Percentiles rank a stretch among this genome's conserved stretches.
Evolutionary conservation across 768 basidiomycete species (phyloP).

Genomic region (Lactifluus hygrophoroides): DNA sequence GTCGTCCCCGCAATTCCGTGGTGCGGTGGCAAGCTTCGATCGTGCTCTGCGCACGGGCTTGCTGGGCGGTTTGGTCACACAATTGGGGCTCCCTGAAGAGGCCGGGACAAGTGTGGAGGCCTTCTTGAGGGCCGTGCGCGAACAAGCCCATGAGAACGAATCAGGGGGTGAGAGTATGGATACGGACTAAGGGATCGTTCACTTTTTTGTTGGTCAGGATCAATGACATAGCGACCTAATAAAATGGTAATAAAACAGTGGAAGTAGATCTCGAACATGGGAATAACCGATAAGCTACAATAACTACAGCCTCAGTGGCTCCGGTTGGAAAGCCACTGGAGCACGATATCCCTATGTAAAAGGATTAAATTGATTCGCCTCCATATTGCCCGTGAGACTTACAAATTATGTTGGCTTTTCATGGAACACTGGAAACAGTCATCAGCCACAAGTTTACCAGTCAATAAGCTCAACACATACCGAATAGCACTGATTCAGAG

Average conservation of each 20-base stretch:
- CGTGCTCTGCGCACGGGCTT: conserved; percentile 78
- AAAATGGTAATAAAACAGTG: not conserved
- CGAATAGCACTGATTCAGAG: conserved; percentile 58
- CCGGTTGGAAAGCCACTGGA: conserved; percentile 77
- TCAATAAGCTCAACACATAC: conserved; percentile 30
- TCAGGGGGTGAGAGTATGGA: conserved; percentile 60
- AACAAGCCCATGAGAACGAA: conserved; percentile 53
- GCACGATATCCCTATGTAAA: conserved; percentile 60
- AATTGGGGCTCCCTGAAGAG: conserved; percentile 76
- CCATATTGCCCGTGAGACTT: conserved; percentile 23
- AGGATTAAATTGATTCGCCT: conserved; percentile 6
- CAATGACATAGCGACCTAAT: not conserved
- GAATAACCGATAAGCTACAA: not conserved
- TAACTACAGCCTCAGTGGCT: conserved; percentile 44
- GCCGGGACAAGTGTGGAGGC: conserved; percentile 71
- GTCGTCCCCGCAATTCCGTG: conserved; percentile 75
- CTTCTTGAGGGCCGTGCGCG: conserved; percentile 73
- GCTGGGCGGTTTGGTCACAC: conserved; percentile 63
- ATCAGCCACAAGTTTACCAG: not conserved
- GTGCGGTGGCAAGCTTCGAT: conserved; percentile 72
- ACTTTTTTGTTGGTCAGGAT: not conserved
- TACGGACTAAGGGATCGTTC: conserved; percentile 44
- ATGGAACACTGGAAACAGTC: conserved; percentile 68
- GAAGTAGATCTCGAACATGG: not conserved
- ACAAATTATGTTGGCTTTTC: conserved; percentile 94